Percentiles rank a stretch among this genome's conserved stretches.
These are phyloP conservation scores for Cyclanthera cordifolia DNA, from an alignment of 306 rosid genomes.

Conservation along the genomic window DNA sequence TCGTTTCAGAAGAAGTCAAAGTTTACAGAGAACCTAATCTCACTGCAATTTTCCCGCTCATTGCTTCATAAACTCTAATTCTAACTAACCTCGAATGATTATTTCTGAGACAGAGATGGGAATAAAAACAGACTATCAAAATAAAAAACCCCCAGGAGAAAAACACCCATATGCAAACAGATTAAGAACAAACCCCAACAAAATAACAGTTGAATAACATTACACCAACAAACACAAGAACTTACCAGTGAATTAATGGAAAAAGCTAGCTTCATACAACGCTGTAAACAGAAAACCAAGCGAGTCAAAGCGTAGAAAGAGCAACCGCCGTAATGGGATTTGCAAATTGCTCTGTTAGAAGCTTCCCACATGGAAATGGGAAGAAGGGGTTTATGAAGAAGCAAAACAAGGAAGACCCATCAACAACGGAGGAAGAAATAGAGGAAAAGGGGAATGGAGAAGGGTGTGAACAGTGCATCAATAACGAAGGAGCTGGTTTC, in stretches of 20 bases:
- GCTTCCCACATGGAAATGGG: not conserved
- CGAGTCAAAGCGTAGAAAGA: too few relatives aligned
- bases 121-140: conserved; percentile 1
- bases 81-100: not conserved
- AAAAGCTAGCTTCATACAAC: too few relatives aligned
- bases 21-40: conserved; percentile 20
- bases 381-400: not conserved
- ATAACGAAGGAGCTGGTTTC: conserved; percentile 13
- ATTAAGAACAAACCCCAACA: not conserved
- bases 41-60: conserved; percentile 26
- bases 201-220: not conserved
- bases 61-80: not conserved
- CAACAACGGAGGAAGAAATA: not conserved
- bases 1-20: conserved; percentile 22
- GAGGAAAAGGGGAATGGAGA: not conserved
- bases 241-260: not conserved
- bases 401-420: not conserved
- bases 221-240: not conserved
- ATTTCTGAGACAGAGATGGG: not conserved
- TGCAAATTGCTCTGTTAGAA: too few relatives aligned
- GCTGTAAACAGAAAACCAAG: too few relatives aligned
- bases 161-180: not conserved
- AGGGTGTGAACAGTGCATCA: not conserved
- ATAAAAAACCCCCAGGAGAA: not conserved
- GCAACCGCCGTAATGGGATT: too few relatives aligned